Conservation (phyloP, 768 basidiomycete genomes). For the Clavaria fumosa region DNA sequence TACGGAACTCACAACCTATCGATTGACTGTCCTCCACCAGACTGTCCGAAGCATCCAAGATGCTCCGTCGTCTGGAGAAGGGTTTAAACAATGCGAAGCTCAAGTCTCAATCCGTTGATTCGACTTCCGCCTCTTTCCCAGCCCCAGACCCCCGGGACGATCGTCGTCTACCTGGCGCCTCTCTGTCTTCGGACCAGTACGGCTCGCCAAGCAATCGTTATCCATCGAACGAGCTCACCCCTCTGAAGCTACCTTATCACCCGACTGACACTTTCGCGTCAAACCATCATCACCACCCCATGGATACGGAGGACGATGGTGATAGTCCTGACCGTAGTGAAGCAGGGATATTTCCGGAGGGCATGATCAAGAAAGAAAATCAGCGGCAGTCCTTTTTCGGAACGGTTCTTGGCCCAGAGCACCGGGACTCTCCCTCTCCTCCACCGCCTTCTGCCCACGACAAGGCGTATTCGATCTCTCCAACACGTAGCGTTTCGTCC, state of each 20-base stretch:
- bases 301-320: slow-evolving; percentile 47
- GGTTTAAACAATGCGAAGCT: slow-evolving; percentile 63
- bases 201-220: slow-evolving; percentile 23
- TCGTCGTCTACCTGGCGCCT: slow-evolving; percentile 13
- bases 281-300: slow-evolving; percentile 23
- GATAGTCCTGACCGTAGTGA: slow-evolving; percentile 45
- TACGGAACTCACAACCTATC: slow-evolving; percentile 6
- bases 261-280: slow-evolving; percentile 22
- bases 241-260: slow-evolving; percentile 28
- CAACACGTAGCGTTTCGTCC: slow-evolving; percentile 22
- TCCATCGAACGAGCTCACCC: slow-evolving; percentile 32
- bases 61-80: slow-evolving; percentile 77
- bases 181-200: slow-evolving; percentile 21
- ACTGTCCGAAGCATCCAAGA: slow-evolving; percentile 78
- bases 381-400: slow-evolving; percentile 66
- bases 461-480: slow-evolving; percentile 26
- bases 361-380: slow-evolving; percentile 58
- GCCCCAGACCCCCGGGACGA: slow-evolving; percentile 19
- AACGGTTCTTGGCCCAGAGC: slow-evolving; percentile 65
- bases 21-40: slow-evolving; percentile 22
- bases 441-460: slow-evolving; percentile 21
- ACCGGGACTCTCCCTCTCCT: slow-evolving; percentile 26
- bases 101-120: slow-evolving; percentile 38
- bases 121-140: slow-evolving; percentile 21
- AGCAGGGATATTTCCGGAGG: slow-evolving; percentile 55